Base-by-base conservation (phyloP, 1,284 basidiomycete genomes). In the Tetrapyrgos nigripes region DNA sequence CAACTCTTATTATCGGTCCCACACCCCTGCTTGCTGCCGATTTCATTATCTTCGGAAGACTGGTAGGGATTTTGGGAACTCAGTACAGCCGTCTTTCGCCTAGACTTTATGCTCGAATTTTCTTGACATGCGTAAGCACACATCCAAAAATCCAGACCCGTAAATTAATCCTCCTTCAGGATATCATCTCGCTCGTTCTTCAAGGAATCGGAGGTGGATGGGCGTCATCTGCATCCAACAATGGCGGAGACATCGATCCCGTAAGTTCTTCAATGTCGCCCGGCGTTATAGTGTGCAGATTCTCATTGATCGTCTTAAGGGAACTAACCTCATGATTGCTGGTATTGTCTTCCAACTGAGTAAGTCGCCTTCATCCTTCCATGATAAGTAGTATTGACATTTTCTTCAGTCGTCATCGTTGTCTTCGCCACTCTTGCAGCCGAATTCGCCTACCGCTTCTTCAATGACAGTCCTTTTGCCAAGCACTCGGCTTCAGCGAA, bases 21-120 rank as follows among this genome's bases (percentile, higher is more conserved):
- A 83, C 81, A 0, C 80, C 81, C 4, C 68, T 84, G 10, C 71
- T 82, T 2, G 82, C 81, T 3, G 80, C 79, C 4, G 79, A 78
- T 64, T 84, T 84, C 63, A 68, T 84, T 48, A 76, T 83, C n/a
- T 71, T 84, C 1, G 81, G 80, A 4, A 66, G 69, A 27, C 68
- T 83, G 52, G 80, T 83, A 47, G 57, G 63, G 0, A 64, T 69
- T 2, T 68, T 83, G 5, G 83, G 83, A 0, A 62, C 71, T 9
- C 73, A 77, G 52, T 82, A 79, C 64, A 78, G 77, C 53, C 68
- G 77, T 8, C 61, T 79, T 9, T 58, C 63, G 37, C 71, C 72
- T 1, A 63, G 49, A 35, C 53, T 52, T 49, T 76, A 79, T 57
- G 72, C 74, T 0, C 69, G 67, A 21, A 62, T 80, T 11, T 81